A percentile compares a stretch with the other conserved stretches of the same genome.
Evolutionary conservation across 1,284 basidiomycete species (phyloP).

Genomic region (Papiliotrema terrestris): DNA sequence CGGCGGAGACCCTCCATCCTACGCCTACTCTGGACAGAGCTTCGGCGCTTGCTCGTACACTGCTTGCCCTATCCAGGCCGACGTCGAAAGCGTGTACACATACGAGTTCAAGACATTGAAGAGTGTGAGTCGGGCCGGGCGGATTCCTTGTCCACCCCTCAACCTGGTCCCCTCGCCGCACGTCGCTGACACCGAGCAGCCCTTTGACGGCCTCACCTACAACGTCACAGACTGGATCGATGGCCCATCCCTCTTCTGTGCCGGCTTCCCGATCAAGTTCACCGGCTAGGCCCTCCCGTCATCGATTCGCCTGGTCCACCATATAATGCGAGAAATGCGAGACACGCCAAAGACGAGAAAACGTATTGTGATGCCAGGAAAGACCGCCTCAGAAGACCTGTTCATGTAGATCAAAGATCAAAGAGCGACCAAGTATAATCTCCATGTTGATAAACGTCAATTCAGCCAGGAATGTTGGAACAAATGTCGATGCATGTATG

Average conservation of each 20-base stretch:
- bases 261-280: constrained; percentile 20
- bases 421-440: too few species aligned
- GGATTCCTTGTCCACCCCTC: neutral
- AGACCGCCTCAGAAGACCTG: too few species aligned
- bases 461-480: neutral
- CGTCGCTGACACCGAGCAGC: too few species aligned
- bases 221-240: constrained; percentile 25
- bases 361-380: too few species aligned
- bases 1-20: constrained; percentile 7
- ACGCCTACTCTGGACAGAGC: constrained; percentile 2
- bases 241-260: constrained; percentile 26
- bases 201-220: constrained; percentile 25
- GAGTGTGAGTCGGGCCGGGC: constrained; percentile 14
- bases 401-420: too few species aligned
- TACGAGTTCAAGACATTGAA: constrained; percentile 24
- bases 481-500: neutral
- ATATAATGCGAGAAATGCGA: neutral
- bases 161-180: neutral
- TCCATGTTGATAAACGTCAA: too few species aligned
- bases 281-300: neutral
- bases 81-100: constrained; percentile 12
- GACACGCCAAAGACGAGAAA: too few species aligned
- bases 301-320: neutral
- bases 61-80: constrained; percentile 20
- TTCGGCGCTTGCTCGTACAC: constrained; percentile 28